Conservation (phyloP, 495 filamentous ascomycete species). For the Paragyromitra xinjiangensis region DNA sequence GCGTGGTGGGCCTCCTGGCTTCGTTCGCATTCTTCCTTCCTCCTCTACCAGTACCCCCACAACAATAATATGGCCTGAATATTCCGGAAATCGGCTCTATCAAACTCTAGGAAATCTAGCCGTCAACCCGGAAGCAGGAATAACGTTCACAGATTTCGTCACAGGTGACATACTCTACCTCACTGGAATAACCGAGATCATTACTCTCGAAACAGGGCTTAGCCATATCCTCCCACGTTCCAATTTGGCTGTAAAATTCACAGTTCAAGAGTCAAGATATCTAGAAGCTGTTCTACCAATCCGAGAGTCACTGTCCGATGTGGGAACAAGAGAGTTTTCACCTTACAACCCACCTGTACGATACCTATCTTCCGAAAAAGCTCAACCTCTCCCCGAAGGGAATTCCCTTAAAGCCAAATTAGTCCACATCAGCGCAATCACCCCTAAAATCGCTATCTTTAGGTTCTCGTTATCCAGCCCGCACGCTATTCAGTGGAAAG, state of each 20-base stretch:
- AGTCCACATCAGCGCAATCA: conserved; percentile 4
- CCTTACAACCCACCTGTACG: conserved; percentile 77
- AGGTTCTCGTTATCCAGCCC: conserved; percentile 13
- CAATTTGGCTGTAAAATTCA: conserved; percentile 75
- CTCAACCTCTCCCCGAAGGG: conserved; percentile 42
- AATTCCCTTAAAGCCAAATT: conserved; percentile 25
- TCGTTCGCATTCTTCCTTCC: conserved; percentile 68
- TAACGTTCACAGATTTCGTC: conserved; percentile 75
- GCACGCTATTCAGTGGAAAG: conserved; percentile 62
- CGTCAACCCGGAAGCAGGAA: conserved; percentile 70
- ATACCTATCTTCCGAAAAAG: conserved; percentile 64
- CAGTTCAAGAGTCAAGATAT: conserved; percentile 67
- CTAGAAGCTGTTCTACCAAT: conserved; percentile 73
- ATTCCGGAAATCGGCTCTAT: conserved; percentile 81
- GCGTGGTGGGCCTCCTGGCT: conserved; percentile 77
- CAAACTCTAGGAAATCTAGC: conserved; percentile 80
- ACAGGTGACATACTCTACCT: conserved; percentile 74
- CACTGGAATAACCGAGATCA: conserved; percentile 71
- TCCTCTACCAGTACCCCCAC: conserved; percentile 15
- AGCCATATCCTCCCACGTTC: conserved; percentile 68
- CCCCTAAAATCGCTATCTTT: conserved; percentile 27
- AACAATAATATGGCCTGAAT: conserved; percentile 77
- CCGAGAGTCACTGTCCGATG: conserved; percentile 66
- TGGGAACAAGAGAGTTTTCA: conserved; percentile 57
- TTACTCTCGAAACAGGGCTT: conserved; percentile 69